These are phyloP conservation scores for Lithospermum erythrorhizon DNA, from an alignment of 257 asterid species.

Conservation along the genomic window DNA sequence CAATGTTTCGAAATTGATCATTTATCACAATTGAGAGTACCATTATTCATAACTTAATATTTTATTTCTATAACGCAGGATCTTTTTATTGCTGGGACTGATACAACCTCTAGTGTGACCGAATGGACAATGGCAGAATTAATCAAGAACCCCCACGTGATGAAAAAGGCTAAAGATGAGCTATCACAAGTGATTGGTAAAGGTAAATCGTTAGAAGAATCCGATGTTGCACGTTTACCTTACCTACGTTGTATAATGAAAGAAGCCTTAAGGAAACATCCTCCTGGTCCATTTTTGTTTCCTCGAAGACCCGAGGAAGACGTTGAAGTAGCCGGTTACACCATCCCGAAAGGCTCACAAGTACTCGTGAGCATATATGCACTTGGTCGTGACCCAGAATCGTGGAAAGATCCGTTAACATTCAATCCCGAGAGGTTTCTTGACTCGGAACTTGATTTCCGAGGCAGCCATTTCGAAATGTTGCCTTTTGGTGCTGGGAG, in stretches of 20 bases:
- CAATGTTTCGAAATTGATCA: too few relatives aligned
- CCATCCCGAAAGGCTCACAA: constrained; percentile 3
- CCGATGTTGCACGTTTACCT: not conserved
- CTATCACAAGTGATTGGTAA: not conserved
- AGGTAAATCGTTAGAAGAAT: constrained; percentile 1
- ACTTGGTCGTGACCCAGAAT: constrained; percentile 5
- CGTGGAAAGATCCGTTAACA: not conserved
- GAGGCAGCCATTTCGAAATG: constrained; percentile 8
- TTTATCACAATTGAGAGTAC: too few relatives aligned
- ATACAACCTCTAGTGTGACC: not conserved
- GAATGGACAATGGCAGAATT: constrained; percentile 4
- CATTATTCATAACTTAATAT: too few relatives aligned
- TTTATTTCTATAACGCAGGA: not conserved
- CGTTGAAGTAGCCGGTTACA: constrained; percentile 1
- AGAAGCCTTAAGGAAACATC: constrained; percentile 4
- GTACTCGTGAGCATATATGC: constrained; percentile 3
- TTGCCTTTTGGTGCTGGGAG: constrained; percentile 11
- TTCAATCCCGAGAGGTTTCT: constrained; percentile 8
- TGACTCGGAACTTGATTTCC: constrained; percentile 5
- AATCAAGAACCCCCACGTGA: not conserved
- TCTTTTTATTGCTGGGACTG: constrained; percentile 6
- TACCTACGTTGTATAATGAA: not conserved
- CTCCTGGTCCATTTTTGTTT: not conserved
- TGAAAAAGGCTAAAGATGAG: constrained; percentile 6
- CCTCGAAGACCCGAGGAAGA: constrained; percentile 3